Evolutionary conservation across 192 early-diverging fungal genomes (phyloP).

Genomic region (Allomyces macrogynus): DNA sequence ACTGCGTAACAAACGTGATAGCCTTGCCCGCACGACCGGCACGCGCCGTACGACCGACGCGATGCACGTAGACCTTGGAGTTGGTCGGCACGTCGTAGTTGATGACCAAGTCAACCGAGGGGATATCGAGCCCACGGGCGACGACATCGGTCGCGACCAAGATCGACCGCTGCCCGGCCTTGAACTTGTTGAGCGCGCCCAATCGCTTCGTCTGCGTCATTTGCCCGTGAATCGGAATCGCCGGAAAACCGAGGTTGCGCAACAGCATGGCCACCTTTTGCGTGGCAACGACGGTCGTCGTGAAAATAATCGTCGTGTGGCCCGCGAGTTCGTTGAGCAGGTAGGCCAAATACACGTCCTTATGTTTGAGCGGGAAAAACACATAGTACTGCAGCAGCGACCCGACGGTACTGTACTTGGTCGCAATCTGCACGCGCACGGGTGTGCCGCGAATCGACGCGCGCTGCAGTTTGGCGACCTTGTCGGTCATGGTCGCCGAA

Average conservation of each 20-base stretch:
- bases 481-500: slow-evolving; percentile 96
- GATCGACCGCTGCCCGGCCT: slow-evolving; percentile 64
- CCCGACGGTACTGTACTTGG: slow-evolving; percentile 86
- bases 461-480: slow-evolving; percentile 88
- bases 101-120: slow-evolving; percentile 81
- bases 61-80: slow-evolving; percentile 75
- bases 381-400: slow-evolving; percentile 88
- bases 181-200: slow-evolving; percentile 87
- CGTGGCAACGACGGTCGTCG: slow-evolving; percentile 70
- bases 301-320: slow-evolving; percentile 78
- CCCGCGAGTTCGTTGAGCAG: slow-evolving; percentile 85
- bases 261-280: slow-evolving; percentile 71
- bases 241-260: slow-evolving; percentile 81
- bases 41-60: slow-evolving; percentile 67
- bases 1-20: slow-evolving; percentile 66
- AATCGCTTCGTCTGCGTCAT: slow-evolving; percentile 79
- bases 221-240: slow-evolving; percentile 84
- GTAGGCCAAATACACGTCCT: slow-evolving; percentile 85
- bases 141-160: slow-evolving; percentile 92
- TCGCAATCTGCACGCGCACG: slow-evolving; percentile 86
- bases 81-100: slow-evolving; percentile 90
- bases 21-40: slow-evolving; percentile 62
- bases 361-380: slow-evolving; percentile 90
- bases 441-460: slow-evolving; percentile 66
- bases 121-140: slow-evolving; percentile 76